These are phyloP conservation scores for Solanum chmielewskii DNA, from an alignment of 257 asterid species.

Conservation along the genomic window DNA sequence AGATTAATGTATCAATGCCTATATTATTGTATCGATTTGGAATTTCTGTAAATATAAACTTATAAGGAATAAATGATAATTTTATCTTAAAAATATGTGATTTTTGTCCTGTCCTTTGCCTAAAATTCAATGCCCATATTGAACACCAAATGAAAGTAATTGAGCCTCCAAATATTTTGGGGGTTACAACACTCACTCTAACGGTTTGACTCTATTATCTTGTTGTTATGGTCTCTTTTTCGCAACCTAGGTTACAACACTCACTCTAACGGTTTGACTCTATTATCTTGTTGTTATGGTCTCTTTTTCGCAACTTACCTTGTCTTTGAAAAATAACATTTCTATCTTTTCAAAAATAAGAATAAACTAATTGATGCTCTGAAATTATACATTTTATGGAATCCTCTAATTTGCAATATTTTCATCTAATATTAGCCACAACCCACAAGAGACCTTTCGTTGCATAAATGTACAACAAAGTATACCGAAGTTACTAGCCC, in stretches of 20 bases:
- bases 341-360: too few relatives aligned
- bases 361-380: not conserved
- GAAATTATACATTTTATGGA: not conserved
- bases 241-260: not conserved
- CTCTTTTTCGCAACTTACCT: not conserved
- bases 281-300: not conserved
- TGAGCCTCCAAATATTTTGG: too few relatives aligned
- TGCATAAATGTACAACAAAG: not conserved
- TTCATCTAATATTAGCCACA: not conserved
- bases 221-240: not conserved
- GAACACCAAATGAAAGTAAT: too few relatives aligned
- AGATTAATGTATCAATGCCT: too few relatives aligned
- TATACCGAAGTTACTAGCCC: not conserved
- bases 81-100: too few relatives aligned
- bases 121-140: too few relatives aligned
- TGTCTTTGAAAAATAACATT: too few relatives aligned
- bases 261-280: not conserved
- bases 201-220: not conserved
- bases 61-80: rapidly evolving
- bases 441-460: not conserved
- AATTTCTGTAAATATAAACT: too few relatives aligned
- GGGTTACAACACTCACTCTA: not conserved
- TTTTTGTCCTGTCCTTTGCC: too few relatives aligned
- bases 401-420: not conserved
- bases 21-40: too few relatives aligned